phyloP scores from a whole-genome alignment of 2,329 filamentous ascomycete genomes.

The Botrytis deweyae region DNA sequence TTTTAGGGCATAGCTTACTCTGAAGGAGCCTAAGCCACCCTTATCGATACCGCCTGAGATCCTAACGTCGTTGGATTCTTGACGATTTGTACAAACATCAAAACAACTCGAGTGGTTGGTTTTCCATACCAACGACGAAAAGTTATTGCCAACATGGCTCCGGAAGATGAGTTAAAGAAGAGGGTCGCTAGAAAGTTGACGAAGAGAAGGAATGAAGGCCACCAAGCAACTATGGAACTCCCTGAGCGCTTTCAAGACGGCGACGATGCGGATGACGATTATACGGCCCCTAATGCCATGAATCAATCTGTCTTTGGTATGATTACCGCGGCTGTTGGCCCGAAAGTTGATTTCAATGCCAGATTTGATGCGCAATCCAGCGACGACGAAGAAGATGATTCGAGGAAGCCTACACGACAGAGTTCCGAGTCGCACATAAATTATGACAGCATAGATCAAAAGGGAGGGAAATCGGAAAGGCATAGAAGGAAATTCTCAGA shows the following conservation, averaged over 20 bases:
- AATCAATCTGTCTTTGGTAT: constrained; percentile 94
- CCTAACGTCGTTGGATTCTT: constrained; percentile 1
- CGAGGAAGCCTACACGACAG: constrained; percentile 27
- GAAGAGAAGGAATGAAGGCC: constrained; percentile 44
- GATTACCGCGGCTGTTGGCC: constrained; percentile 84
- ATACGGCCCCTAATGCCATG: constrained; percentile 63
- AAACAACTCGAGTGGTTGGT: neutral
- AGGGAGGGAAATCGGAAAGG: constrained; percentile 40
- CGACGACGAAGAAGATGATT: constrained; percentile 63
- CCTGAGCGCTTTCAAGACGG: constrained; percentile 58
- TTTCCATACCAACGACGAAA: neutral
- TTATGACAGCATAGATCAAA: constrained; percentile 39
- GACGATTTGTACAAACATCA: neutral
- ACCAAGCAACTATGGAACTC: constrained; percentile 49
- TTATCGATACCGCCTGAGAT: constrained; percentile 18
- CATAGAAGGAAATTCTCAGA: constrained; percentile 64
- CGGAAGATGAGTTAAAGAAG: constrained; percentile 45
- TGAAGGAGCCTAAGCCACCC: constrained; percentile 6
- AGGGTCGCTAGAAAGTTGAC: constrained; percentile 45
- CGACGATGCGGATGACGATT: constrained; percentile 60
- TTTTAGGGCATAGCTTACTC: constrained; percentile 6
- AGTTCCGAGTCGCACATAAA: constrained; percentile 31
- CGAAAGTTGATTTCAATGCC: constrained; percentile 76
- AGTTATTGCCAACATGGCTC: constrained; percentile 34
- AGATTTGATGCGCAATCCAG: constrained; percentile 78